Base-by-base conservation (phyloP, 345 rosid species). In the Populus deltoides region DNA sequence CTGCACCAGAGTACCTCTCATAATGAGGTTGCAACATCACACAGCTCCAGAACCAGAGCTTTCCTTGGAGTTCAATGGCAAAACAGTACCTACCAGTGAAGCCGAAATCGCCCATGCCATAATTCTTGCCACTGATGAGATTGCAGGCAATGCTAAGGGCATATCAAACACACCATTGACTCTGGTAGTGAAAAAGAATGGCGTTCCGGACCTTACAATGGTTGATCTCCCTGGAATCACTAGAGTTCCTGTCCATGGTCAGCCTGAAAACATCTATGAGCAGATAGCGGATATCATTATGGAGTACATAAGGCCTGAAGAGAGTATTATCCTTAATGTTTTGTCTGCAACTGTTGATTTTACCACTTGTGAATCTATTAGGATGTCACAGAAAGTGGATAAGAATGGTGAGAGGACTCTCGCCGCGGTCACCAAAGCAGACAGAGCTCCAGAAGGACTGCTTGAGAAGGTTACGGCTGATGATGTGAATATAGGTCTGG, bases 141-240 rank as follows among this genome's bases (percentile, higher is more conserved):
- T 87, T 31, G 88, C 87, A 55, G 88, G 91, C 15, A 49, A 24
- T 16, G 88, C 88, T 5, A 88, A 88, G 62, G 89, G 89, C 0
- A 85, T 90, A 4, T 86, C 87, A 0, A 80, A 86, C 70, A 29
- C 77, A 20, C 83, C 89, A 3, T 25, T 87, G 51, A 87, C 91
- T 0, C 76, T 86, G 20, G 83, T 83, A 1, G 88, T 88, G 25
- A 86, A 82, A 66, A 88, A 86, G 63, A 31, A 25, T 0, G 90
- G 81, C 20, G 88, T 88, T 33, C 89, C 89, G 6, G 88, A 88
- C 71, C 70, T 90, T 0, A 86, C 89, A 0, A 87, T 88, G 89
- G 86, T 90, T 9, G 91, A 88, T 84, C 87, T 90, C 18, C 93
- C 93, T 0, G 90, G 90, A 5, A 90, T 90, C 69, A 90, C 89